Conservation (phyloP, 257 asterid genomes). For the Linderniella brevidens region DNA sequence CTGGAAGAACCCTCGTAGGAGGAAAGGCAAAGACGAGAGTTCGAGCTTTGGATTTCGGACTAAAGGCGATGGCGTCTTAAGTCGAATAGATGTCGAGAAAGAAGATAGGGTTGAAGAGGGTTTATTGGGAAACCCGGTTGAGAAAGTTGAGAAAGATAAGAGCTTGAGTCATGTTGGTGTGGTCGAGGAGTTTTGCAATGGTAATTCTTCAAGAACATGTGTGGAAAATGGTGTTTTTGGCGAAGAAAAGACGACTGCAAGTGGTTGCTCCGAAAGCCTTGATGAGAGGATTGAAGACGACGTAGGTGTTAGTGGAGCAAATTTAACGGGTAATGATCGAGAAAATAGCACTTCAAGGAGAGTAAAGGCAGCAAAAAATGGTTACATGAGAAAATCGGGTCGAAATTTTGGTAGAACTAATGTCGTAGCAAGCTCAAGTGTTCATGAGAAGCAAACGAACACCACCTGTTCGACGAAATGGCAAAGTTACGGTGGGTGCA, state of each 20-base stretch:
- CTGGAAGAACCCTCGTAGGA: constrained; percentile 14
- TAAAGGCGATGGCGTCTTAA: constrained; percentile 12
- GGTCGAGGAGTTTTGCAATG: constrained; percentile 9
- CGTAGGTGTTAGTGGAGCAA: too few relatives aligned
- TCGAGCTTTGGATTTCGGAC: constrained; percentile 10
- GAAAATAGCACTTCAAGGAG: not conserved
- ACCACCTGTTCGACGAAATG: constrained; percentile 78
- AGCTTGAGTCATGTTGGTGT: constrained; percentile 14
- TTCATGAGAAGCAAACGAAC: constrained; percentile 17
- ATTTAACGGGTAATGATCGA: not conserved
- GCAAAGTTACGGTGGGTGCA: constrained; percentile 55
- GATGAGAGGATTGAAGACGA: too few relatives aligned
- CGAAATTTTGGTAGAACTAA: constrained; percentile 7
- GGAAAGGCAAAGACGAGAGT: not conserved
- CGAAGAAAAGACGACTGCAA: too few relatives aligned
- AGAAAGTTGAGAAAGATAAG: constrained; percentile 11
- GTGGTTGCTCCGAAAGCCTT: too few relatives aligned
- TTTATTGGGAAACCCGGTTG: constrained; percentile 11
- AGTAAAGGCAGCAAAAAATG: constrained; percentile 9
- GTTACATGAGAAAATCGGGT: constrained; percentile 11
- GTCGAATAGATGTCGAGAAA: constrained; percentile 15
- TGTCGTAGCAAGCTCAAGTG: not conserved
- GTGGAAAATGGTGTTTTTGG: constrained; percentile 9
- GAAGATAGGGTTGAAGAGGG: constrained; percentile 8
- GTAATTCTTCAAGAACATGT: constrained; percentile 8